Conservation (phyloP, 164 flowering plant genomes). For the Berberis vulgaris region DNA sequence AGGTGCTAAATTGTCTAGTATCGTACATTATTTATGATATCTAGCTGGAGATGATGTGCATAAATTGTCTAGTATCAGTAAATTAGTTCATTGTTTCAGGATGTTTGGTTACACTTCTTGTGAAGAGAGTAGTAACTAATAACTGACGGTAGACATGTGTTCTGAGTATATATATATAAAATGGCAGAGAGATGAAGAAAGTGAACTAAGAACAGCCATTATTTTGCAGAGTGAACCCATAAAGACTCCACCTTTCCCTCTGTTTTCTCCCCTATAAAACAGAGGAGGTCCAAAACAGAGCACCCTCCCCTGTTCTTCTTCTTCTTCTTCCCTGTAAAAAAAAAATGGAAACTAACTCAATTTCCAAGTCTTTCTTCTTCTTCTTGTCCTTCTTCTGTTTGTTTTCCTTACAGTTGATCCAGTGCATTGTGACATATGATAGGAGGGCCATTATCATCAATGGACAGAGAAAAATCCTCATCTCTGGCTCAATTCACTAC, state of each 20-base stretch:
- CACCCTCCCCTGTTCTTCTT: neutral
- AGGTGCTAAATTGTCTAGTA: no score
- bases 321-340: neutral
- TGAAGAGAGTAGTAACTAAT: no score
- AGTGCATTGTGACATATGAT: slow-evolving; percentile 57
- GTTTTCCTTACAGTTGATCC: slow-evolving; percentile 26
- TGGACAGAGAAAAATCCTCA: slow-evolving; percentile 72
- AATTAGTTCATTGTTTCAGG: no score
- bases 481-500: slow-evolving; percentile 87
- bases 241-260: neutral
- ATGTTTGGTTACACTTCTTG: no score
- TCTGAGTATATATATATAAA: no score
- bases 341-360: slow-evolving; percentile 44
- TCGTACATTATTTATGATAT: no score
- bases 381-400: slow-evolving; percentile 12
- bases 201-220: neutral
- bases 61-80: no score
- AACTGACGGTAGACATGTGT: no score
- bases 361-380: slow-evolving; percentile 31
- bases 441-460: slow-evolving; percentile 58
- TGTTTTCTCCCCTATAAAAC: neutral
- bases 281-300: neutral
- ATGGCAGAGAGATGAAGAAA: neutral
- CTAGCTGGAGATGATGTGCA: no score
- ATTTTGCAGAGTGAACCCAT: neutral